Evolutionary conservation across 305 asterid genomes (phyloP).

Genomic region (Andrographis paniculata): DNA sequence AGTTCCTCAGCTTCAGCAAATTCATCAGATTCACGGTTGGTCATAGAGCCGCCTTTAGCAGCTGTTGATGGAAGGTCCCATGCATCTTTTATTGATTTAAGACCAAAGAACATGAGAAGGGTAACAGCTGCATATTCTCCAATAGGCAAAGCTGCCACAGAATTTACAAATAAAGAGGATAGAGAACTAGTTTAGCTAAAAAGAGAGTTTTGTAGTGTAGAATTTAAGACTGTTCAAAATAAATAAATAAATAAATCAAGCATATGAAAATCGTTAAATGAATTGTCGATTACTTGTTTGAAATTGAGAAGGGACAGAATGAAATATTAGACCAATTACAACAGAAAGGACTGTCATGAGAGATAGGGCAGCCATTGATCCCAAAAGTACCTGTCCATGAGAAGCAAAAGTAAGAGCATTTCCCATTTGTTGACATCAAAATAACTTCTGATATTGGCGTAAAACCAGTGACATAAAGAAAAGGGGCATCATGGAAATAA

Average conservation of each 20-base stretch:
- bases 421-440: no score
- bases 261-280: conserved; percentile 11
- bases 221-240: background rate
- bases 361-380: conserved; percentile 94
- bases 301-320: conserved; percentile 92
- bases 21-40: conserved; percentile 62
- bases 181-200: background rate
- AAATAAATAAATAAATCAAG: background rate
- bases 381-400: conserved; percentile 75
- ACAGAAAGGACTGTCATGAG: conserved; percentile 91
- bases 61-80: conserved; percentile 72
- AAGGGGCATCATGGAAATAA: no score
- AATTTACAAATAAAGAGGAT: background rate
- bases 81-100: conserved; percentile 89
- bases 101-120: conserved; percentile 90
- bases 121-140: conserved; percentile 96
- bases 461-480: no score
- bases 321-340: conserved; percentile 75
- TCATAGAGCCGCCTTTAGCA: conserved; percentile 49
- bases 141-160: conserved; percentile 64
- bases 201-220: background rate
- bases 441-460: no score
- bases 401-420: background rate
- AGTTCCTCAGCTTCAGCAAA: conserved; percentile 95
- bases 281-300: conserved; percentile 72